Conservation (phyloP, 345 rosid species). For the Pugionium dolabratum region DNA sequence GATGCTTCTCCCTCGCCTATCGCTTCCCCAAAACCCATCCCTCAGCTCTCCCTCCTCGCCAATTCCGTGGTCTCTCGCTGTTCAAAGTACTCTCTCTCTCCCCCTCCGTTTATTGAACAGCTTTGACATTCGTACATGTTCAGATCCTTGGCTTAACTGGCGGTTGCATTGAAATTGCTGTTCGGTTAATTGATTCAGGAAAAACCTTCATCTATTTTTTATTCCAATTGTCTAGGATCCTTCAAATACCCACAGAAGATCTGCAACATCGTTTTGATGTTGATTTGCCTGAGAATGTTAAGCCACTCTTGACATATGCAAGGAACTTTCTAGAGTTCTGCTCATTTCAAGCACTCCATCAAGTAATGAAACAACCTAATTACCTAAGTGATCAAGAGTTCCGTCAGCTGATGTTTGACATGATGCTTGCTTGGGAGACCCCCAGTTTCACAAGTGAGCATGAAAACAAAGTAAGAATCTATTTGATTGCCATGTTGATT, state of each 20-base stretch:
- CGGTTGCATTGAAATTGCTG: no score
- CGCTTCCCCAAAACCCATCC: slow-evolving; percentile 62
- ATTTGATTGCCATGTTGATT: slow-evolving; percentile 3
- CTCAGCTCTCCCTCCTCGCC: slow-evolving; percentile 80
- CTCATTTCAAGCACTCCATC: slow-evolving; percentile 68
- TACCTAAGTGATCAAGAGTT: slow-evolving; percentile 72
- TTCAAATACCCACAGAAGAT: slow-evolving; percentile 60
- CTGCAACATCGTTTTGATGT: slow-evolving; percentile 71
- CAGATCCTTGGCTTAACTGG: slow-evolving; percentile 14
- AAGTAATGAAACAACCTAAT: slow-evolving; percentile 48
- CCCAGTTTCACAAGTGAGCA: slow-evolving; percentile 56
- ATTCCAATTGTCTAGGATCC: slow-evolving; percentile 52
- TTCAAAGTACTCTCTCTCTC: slow-evolving; percentile 53
- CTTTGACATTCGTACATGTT: slow-evolving; percentile 8
- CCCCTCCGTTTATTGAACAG: neutral
- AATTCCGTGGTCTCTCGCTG: slow-evolving; percentile 89
- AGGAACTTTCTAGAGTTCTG: slow-evolving; percentile 81
- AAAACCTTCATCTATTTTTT: neutral
- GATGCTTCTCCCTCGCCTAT: slow-evolving; percentile 33
- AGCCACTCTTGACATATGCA: slow-evolving; percentile 65
- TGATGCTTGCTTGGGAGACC: slow-evolving; percentile 99
- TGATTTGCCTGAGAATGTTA: slow-evolving; percentile 73
- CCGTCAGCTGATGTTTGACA: slow-evolving; percentile 75
- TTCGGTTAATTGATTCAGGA: no score
- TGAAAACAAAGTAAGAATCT: slow-evolving; percentile 50